Evolutionary conservation across 805 yeast genomes (phyloP).

Genomic region (Wickerhamiella allomyrinae): DNA sequence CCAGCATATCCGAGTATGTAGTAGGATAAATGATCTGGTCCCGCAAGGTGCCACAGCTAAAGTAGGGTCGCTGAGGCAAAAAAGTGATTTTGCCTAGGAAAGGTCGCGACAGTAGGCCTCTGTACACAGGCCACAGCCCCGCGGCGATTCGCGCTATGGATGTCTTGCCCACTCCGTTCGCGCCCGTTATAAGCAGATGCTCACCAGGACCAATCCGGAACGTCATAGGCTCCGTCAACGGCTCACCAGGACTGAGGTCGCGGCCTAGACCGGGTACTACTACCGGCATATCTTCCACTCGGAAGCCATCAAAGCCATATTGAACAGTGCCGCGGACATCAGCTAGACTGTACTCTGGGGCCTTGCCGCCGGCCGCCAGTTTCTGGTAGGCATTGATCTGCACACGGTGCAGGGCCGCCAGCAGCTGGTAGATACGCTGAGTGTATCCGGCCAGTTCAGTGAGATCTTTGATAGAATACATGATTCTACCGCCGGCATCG

Average conservation of each 20-base stretch:
- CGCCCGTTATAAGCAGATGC: slow-evolving; percentile 66
- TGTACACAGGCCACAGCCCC: slow-evolving; percentile 82
- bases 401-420: slow-evolving; percentile 68
- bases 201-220: slow-evolving; percentile 50
- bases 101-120: slow-evolving; percentile 58
- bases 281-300: slow-evolving; percentile 71
- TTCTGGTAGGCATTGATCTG: slow-evolving; percentile 37
- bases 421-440: slow-evolving; percentile 62
- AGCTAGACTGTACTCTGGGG: slow-evolving; percentile 22
- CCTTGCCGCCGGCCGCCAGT: slow-evolving; percentile 4
- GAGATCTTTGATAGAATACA: slow-evolving; percentile 87
- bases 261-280: slow-evolving; percentile 45
- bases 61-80: slow-evolving; percentile 78
- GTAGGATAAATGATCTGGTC: slow-evolving; percentile 86
- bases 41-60: slow-evolving; percentile 64
- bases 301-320: slow-evolving; percentile 45
- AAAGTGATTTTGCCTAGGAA: slow-evolving; percentile 47
- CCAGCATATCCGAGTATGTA: slow-evolving; percentile 63
- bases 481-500: slow-evolving; percentile 86
- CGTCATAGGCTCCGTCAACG: slow-evolving; percentile 45
- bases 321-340: slow-evolving; percentile 73
- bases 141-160: slow-evolving; percentile 72
- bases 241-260: slow-evolving; percentile 31
- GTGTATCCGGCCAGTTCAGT: slow-evolving; percentile 87
- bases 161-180: slow-evolving; percentile 84